Base-by-base conservation (phyloP, 2,329 filamentous ascomycete genomes). In the Aschersonia sp. region DNA sequence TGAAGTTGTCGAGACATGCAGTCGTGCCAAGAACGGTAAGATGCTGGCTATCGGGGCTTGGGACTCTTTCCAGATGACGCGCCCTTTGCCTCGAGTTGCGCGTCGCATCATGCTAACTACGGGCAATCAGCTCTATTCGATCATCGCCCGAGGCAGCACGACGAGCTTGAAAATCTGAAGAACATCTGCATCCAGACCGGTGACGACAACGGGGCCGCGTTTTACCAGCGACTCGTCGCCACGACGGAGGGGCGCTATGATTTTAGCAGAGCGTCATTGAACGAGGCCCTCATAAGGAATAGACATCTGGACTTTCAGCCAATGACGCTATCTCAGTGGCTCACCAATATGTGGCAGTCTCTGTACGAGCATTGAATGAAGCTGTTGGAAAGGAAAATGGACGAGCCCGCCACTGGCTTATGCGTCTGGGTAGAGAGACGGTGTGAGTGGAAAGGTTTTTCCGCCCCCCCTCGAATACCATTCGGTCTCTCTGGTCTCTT, bases 211-310 rank as follows among this genome's bases (percentile, higher is more conserved):
- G 71, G 68, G 46, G 74, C 72, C 53, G 67, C 68, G 43, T 70
- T 76, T 47, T 72, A 83, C 45, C 73, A 79, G 50, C 70, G 79
- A 33, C 71, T 87, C 30, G 68, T 85, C 39, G 81, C 80, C 33
- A 87, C 83, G 0, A 77, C 77, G 14, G 75, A 83, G 52, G 79
- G 81, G 2, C 73, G 79, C 8, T 87, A 85, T 57, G 76, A 81
- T 52, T 83, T 84, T 54, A 64, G 67, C 4, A 64, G 72, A 10
- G 63, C 77, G 1, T 82, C 79, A 51, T 63, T 87, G 47, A 84
- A 85, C 58, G 65, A 68, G 2, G 55, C 68, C 4, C 57, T 75
- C 42, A 56, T 61, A 31, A 58, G 54, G 11, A 62, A 53, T 52
- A 52, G 62, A 5, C 53, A 60, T 5, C 64, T 71, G 10, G 58